Evolutionary conservation across 495 filamentous ascomycete species (phyloP).

Genomic region (Tuber umbilicatum): DNA sequence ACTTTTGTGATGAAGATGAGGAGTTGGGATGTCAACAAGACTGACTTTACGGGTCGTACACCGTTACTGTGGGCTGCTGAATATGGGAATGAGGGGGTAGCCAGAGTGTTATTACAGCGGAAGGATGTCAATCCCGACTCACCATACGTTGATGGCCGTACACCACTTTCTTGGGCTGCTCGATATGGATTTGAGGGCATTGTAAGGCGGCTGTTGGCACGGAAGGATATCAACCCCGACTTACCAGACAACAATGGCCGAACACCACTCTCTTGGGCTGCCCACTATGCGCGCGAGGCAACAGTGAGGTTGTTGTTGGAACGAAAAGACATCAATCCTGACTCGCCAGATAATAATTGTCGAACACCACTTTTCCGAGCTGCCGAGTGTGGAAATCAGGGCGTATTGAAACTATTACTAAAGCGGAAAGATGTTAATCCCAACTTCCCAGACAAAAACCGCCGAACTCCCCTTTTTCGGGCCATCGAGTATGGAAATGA

Average conservation of each 20-base stretch:
- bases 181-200: not conserved
- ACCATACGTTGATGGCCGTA: not conserved
- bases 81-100: not conserved
- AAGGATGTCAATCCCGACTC: not conserved
- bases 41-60: not conserved
- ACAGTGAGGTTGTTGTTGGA: not conserved
- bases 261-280: not conserved
- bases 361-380: conserved; percentile 1
- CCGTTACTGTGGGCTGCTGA: not conserved
- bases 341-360: conserved; percentile 1
- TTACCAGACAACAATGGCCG: not conserved
- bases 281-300: not conserved
- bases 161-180: conserved; percentile 1
- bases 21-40: conserved; percentile 1
- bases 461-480: not conserved
- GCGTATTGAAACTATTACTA: not conserved
- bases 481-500: not conserved
- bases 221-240: not conserved
- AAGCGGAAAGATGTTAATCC: not conserved
- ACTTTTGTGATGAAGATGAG: not conserved
- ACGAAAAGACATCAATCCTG: not conserved
- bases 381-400: not conserved
- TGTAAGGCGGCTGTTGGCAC: not conserved
- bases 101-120: not conserved
- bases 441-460: not conserved